Evolutionary conservation across 768 basidiomycete genomes (phyloP).

Genomic region (Lactarius pseudohatsudake): DNA sequence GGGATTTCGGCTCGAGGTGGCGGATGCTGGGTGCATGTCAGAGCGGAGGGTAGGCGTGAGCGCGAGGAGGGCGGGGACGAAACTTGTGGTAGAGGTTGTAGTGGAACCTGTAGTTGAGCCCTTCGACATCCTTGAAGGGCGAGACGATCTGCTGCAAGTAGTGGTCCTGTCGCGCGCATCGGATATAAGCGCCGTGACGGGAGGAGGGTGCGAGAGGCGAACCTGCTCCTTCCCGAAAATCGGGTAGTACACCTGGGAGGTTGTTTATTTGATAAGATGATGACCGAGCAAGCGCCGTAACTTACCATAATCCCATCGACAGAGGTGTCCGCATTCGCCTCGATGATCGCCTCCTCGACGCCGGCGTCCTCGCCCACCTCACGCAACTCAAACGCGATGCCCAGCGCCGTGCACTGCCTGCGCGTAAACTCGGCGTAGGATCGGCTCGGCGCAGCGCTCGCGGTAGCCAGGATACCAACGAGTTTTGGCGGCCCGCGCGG

Average conservation of each 20-base stretch:
- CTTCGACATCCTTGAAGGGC: constrained; percentile 96
- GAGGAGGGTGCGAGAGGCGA: neutral
- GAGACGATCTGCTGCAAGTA: constrained; percentile 98
- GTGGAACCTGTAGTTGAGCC: constrained; percentile 93
- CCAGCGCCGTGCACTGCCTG: constrained; percentile 87
- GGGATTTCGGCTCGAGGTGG: constrained; percentile 77
- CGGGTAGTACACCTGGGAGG: constrained; percentile 84
- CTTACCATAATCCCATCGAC: constrained; percentile 95
- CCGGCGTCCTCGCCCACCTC: constrained; percentile 81
- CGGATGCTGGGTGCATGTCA: constrained; percentile 66
- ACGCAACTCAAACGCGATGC: constrained; percentile 82
- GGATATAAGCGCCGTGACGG: too few species aligned
- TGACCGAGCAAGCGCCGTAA: neutral
- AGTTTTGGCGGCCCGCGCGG: constrained; percentile 58
- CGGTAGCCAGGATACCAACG: constrained; percentile 88
- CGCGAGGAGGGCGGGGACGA: neutral
- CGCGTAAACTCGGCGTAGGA: constrained; percentile 88
- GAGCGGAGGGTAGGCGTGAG: constrained; percentile 5
- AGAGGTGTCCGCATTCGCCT: constrained; percentile 83
- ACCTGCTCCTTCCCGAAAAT: constrained; percentile 91
- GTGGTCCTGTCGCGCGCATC: constrained; percentile 64
- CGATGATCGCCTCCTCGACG: constrained; percentile 94
- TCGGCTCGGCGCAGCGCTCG: constrained; percentile 66
- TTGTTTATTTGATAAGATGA: neutral
- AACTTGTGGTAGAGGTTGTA: constrained; percentile 96